Percentiles rank a stretch among this genome's conserved stretches.
These are phyloP conservation scores for Nannochloris sp. DNA, from an alignment of 139 green algal genomes.

Conservation along the genomic window DNA sequence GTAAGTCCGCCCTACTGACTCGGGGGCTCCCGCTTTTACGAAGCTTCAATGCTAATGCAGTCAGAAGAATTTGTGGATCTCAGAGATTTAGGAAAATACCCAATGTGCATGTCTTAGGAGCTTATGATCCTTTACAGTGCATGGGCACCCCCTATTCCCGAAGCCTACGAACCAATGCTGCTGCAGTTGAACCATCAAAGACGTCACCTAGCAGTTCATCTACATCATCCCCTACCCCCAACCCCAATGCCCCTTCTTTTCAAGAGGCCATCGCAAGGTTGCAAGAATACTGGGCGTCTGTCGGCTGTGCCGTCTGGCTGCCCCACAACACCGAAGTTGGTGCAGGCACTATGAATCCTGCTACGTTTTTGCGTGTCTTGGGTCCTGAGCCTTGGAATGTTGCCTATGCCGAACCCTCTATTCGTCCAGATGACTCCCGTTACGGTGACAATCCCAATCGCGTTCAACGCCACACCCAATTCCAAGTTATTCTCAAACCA, in stretches of 20 bases:
- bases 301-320: constrained; percentile 84
- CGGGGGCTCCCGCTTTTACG: background rate
- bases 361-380: constrained; percentile 90
- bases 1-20: background rate
- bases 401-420: constrained; percentile 86
- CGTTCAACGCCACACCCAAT: constrained; percentile 97
- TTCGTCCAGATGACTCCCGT: constrained; percentile 93
- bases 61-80: background rate
- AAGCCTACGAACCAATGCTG: background rate
- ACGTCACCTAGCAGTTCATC: no score
- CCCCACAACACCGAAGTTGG: constrained; percentile 97
- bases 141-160: background rate
- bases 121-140: no score
- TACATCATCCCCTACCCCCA: background rate
- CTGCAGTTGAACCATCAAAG: background rate
- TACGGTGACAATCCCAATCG: constrained; percentile 99
- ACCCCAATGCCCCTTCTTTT: constrained; percentile 61
- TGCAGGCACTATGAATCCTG: constrained; percentile 99
- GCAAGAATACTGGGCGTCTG: constrained; percentile 83
- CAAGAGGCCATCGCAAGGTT: constrained; percentile 85
- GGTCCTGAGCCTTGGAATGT: constrained; percentile 94
- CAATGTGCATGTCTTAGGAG: no score
- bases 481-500: constrained; percentile 99
- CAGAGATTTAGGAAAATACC: no score
- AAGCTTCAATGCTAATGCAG: background rate